These are phyloP conservation scores for Mucor velutinosus DNA, from an alignment of 371 early-diverging fungal genomes.

Conservation along the genomic window DNA sequence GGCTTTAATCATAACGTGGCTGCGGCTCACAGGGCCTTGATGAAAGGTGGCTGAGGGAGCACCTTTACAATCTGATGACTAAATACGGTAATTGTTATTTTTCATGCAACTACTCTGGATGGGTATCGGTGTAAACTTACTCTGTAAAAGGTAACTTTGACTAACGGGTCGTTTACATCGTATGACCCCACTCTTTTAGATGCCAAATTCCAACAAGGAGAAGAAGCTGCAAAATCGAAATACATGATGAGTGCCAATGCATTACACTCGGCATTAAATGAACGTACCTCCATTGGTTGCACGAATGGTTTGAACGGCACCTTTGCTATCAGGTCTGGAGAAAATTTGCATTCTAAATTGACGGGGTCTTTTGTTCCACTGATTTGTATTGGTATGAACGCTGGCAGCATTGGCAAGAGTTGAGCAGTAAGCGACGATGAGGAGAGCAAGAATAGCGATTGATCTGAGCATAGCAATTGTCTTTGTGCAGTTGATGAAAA, in stretches of 20 bases:
- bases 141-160: conserved; percentile 31
- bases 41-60: conserved; percentile 22
- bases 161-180: conserved; percentile 31
- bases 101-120: background rate
- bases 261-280: background rate
- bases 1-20: conserved; percentile 27
- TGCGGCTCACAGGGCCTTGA: conserved; percentile 13
- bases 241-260: background rate
- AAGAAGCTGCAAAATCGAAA: conserved; percentile 10
- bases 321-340: conserved; percentile 24
- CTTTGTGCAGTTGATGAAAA: background rate
- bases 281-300: conserved; percentile 21
- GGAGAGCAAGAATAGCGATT: background rate
- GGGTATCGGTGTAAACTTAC: conserved; percentile 5
- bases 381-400: background rate
- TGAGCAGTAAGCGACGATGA: background rate
- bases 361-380: conserved; percentile 26
- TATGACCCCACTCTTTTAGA: conserved; percentile 30
- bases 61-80: conserved; percentile 28
- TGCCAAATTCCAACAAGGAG: conserved; percentile 28
- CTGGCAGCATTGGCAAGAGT: background rate
- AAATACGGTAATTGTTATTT: conserved; percentile 2
- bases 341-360: conserved; percentile 32
- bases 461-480: background rate
- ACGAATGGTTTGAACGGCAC: conserved; percentile 20